Percentiles rank a stretch among this genome's conserved stretches.
phyloP scores from a whole-genome alignment of 2,329 filamentous ascomycete species.

The Fonsecaea multimorphosa region DNA sequence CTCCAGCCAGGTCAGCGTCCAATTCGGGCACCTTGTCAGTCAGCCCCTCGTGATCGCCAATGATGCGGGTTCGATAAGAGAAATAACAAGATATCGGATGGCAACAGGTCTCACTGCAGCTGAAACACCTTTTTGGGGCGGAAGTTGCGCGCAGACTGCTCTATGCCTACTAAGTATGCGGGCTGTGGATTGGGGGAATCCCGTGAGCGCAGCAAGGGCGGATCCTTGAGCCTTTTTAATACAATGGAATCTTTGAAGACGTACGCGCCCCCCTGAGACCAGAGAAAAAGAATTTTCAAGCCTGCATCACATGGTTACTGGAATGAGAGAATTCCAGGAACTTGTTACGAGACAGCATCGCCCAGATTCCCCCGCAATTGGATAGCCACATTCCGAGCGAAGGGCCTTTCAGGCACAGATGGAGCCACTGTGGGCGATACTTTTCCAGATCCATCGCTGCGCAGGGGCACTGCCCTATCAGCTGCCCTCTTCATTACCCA shows the following conservation, averaged over 20 bases:
- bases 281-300: constrained; percentile 27
- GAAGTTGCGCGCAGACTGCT: constrained; percentile 3
- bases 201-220: background rate
- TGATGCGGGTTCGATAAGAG: constrained; percentile 14
- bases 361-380: constrained; percentile 31
- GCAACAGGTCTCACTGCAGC: constrained; percentile 18
- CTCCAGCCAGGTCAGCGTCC: constrained; percentile 7
- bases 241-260: constrained; percentile 16
- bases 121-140: constrained; percentile 23
- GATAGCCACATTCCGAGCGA: constrained; percentile 10
- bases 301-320: constrained; percentile 29
- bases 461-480: constrained; percentile 28
- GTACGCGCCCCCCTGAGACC: background rate
- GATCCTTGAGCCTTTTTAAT: constrained; percentile 15
- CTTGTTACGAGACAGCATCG: constrained; percentile 26
- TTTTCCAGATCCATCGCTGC: constrained; percentile 22
- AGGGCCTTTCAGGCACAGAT: constrained; percentile 19
- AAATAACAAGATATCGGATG: background rate
- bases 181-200: background rate
- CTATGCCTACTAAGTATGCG: background rate
- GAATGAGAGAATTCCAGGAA: constrained; percentile 23
- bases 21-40: constrained; percentile 8
- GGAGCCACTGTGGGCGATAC: constrained; percentile 13
- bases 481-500: background rate
- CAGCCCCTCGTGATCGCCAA: constrained; percentile 15